Evolutionary conservation across 2,329 filamentous ascomycete species (phyloP).

Genomic region (Fusarium foetens): DNA sequence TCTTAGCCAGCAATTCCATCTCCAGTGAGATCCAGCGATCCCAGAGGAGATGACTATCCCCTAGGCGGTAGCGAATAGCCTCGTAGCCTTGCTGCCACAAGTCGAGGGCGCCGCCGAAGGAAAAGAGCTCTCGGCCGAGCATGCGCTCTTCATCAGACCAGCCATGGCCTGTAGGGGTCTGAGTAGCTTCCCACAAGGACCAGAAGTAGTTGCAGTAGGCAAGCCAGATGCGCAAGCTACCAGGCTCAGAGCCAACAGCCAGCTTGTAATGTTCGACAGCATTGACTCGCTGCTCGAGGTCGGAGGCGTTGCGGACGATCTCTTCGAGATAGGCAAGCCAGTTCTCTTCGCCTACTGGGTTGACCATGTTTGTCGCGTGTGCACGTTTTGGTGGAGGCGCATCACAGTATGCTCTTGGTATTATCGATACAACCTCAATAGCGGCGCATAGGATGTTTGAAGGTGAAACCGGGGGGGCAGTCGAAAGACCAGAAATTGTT

Average conservation of each 20-base stretch:
- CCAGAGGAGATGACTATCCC: conserved; percentile 83
- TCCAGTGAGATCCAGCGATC: conserved; percentile 80
- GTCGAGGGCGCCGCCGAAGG: conserved; percentile 71
- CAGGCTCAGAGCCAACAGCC: conserved; percentile 76
- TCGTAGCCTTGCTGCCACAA: conserved; percentile 78
- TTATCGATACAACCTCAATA: conserved; percentile 17
- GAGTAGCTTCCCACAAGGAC: conserved; percentile 73
- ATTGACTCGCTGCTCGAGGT: conserved; percentile 74
- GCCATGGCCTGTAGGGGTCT: conserved; percentile 60
- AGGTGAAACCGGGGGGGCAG: background rate
- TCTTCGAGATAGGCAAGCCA: conserved; percentile 84
- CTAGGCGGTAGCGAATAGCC: conserved; percentile 77
- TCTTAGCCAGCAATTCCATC: conserved; percentile 71
- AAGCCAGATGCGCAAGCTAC: conserved; percentile 78
- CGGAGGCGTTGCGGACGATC: conserved; percentile 67
- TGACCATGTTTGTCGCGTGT: conserved; percentile 54
- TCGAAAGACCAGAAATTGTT: conserved; percentile 5
- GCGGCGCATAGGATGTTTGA: conserved; percentile 15
- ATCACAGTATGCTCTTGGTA: conserved; percentile 37
- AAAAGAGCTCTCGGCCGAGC: conserved; percentile 77
- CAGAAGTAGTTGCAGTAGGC: conserved; percentile 83
- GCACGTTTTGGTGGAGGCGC: conserved; percentile 31
- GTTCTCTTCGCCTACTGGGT: conserved; percentile 77
- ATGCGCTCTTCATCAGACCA: conserved; percentile 75
- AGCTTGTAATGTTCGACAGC: conserved; percentile 78